Conservation (phyloP, 306 rosid species). For the Parietaria judaica region DNA sequence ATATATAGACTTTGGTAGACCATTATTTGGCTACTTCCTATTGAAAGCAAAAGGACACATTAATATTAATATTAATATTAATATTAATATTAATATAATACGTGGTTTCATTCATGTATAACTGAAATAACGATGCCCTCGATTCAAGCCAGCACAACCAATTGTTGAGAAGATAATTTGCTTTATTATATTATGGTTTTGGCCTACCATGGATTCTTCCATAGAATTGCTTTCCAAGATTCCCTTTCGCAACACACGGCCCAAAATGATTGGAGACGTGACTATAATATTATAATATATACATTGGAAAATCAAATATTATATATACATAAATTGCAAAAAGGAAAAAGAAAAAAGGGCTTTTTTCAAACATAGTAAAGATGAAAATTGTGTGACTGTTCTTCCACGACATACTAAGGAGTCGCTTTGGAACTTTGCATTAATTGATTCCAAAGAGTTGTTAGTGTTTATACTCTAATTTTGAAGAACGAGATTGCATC, state of each 20-base stretch:
- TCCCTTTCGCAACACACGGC: constrained; percentile 1
- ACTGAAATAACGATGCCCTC: not conserved
- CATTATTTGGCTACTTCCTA: not conserved
- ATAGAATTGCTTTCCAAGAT: constrained; percentile 1
- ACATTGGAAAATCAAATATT: no score
- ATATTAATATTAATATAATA: not conserved
- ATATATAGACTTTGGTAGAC: no score
- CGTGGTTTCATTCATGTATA: not conserved
- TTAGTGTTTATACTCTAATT: no score
- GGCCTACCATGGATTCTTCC: not conserved
- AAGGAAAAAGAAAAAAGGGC: no score
- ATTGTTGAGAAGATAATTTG: not conserved
- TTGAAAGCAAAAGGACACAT: constrained; percentile 1
- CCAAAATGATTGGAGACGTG: not conserved
- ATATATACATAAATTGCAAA: no score
- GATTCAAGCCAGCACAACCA: constrained; percentile 1
- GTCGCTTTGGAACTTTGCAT: no score
- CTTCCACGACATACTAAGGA: no score
- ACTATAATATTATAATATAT: not conserved
- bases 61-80: not conserved
- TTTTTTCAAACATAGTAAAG: no score
- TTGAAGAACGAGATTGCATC: no score
- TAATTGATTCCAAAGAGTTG: no score
- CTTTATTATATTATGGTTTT: not conserved
- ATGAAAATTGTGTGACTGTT: no score